Evolutionary conservation across 2,329 filamentous ascomycete species (phyloP).

Genomic region (Hortaea werneckii): DNA sequence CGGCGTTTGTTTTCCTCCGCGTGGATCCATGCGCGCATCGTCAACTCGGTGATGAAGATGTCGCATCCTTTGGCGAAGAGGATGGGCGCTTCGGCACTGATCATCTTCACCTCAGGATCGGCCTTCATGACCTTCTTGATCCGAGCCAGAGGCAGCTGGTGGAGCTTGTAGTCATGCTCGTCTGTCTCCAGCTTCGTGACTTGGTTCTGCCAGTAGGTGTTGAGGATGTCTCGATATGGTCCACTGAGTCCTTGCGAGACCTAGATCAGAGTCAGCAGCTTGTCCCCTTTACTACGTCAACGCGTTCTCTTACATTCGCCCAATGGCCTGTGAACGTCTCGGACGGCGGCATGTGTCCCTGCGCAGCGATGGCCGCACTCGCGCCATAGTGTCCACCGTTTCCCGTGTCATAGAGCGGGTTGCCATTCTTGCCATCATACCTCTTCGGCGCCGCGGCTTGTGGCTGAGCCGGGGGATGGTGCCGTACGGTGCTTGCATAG

Average conservation of each 20-base stretch:
- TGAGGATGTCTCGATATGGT: slow-evolving; percentile 91
- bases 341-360: slow-evolving; percentile 76
- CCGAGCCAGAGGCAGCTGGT: slow-evolving; percentile 89
- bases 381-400: slow-evolving; percentile 41
- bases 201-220: slow-evolving; percentile 98
- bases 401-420: slow-evolving; percentile 36
- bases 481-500: slow-evolving; percentile 23
- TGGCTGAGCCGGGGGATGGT: slow-evolving; percentile 12
- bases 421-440: slow-evolving; percentile 42
- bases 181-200: slow-evolving; percentile 93
- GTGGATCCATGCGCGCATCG: slow-evolving; percentile 99
- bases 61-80: slow-evolving; percentile 97
- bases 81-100: slow-evolving; percentile 94
- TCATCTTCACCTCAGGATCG: slow-evolving; percentile 99
- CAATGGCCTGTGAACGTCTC: slow-evolving; percentile 90
- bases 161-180: slow-evolving; percentile 95
- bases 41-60: slow-evolving; percentile 90
- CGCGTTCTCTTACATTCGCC: slow-evolving; percentile 62
- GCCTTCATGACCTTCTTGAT: slow-evolving; percentile 99
- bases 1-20: slow-evolving; percentile 97
- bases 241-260: slow-evolving; percentile 91
- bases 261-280: slow-evolving; percentile 37
- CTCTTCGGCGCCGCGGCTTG: slow-evolving; percentile 25
- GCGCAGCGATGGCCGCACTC: slow-evolving; percentile 62
- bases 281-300: neutral